Evolutionary conservation across 208 protist species (phyloP).

Genomic region (Lotmaria passim): DNA sequence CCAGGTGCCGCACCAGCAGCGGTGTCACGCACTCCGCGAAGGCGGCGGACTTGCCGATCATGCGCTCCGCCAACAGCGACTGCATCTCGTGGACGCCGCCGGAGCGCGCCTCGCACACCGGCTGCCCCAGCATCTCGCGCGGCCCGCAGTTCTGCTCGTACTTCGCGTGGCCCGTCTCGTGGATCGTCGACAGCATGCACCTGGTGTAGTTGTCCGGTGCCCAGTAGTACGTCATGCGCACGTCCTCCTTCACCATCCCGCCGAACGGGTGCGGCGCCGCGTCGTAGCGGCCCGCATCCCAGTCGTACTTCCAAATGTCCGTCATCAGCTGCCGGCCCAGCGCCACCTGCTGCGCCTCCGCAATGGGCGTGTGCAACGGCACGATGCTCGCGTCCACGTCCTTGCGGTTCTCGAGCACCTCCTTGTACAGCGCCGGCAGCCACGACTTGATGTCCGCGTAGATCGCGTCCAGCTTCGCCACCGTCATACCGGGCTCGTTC

Average conservation of each 20-base stretch:
- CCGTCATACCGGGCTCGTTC: slow-evolving; percentile 75
- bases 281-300: slow-evolving; percentile 75
- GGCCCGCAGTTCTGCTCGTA: slow-evolving; percentile 48
- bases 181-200: slow-evolving; percentile 38
- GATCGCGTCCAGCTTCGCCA: slow-evolving; percentile 43
- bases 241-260: slow-evolving; percentile 62
- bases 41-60: slow-evolving; percentile 56
- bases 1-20: slow-evolving; percentile 47
- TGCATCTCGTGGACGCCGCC: slow-evolving; percentile 23
- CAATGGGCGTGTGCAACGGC: slow-evolving; percentile 37
- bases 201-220: slow-evolving; percentile 40
- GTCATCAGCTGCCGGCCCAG: slow-evolving; percentile 42
- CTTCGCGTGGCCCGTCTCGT: slow-evolving; percentile 38
- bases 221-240: slow-evolving; percentile 78
- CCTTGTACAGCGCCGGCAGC: slow-evolving; percentile 59
- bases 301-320: slow-evolving; percentile 68
- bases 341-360: slow-evolving; percentile 36
- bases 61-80: slow-evolving; percentile 36
- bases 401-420: slow-evolving; percentile 46
- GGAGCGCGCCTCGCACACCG: slow-evolving; percentile 57
- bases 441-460: slow-evolving; percentile 68
- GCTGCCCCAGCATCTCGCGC: slow-evolving; percentile 43
- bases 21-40: slow-evolving; percentile 62
- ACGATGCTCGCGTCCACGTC: slow-evolving; percentile 20
- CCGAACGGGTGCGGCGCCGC: slow-evolving; percentile 78